Base-by-base conservation (phyloP, 345 rosid genomes). In the Citrus unshiu region DNA sequence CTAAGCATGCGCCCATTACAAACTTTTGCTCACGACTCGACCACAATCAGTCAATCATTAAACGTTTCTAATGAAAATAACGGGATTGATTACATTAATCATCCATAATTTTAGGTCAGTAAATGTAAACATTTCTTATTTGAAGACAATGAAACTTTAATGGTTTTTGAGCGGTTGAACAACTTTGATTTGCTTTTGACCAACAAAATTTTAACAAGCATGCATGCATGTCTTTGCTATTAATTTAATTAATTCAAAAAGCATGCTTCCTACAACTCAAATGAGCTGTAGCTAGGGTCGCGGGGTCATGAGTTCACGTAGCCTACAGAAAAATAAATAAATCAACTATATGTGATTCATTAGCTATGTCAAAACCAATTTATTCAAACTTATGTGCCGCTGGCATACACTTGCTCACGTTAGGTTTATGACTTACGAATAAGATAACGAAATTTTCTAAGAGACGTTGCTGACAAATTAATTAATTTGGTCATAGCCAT, bases 241-340 rank as follows among this genome's bases (percentile, higher is more conserved):
- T 75, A 9, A 63, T 21, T 43, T 61, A 74, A 19, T 22, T 61
- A 74, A 25, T 9, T 22, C 16, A 22, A 10, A 30, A 12, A 10
- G 4, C 51, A 12, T 12, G 16, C 16, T 75, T 16, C 57, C 60
- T 13, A 43, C 4, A 43, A 19, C 35, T 14, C 59, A 62, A 39
- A 30, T 18, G 7, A 32, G 21, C 65, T 64, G 0, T 35, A 39
- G 24, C 58, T 18, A 43, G 49, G 49, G 14, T 54, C 3, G 54
- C 34, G 72, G 79, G 79, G 35, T 67, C 67, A 66, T 37, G 79
- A 34, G 25, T 35, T 77, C 79, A 54, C 39, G 40, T 66, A 66
- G 10, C 32, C 37, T 16, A 13, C 8, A 22, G 9, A 43, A 25
- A 60, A 60, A 21, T 46, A 46, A 18, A 16, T 19, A 1, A 27